A percentile compares a stretch with the other conserved stretches of the same genome.
Conservation (phyloP, 805 yeast species). For the Wickerhamiella australiensis region DNA sequence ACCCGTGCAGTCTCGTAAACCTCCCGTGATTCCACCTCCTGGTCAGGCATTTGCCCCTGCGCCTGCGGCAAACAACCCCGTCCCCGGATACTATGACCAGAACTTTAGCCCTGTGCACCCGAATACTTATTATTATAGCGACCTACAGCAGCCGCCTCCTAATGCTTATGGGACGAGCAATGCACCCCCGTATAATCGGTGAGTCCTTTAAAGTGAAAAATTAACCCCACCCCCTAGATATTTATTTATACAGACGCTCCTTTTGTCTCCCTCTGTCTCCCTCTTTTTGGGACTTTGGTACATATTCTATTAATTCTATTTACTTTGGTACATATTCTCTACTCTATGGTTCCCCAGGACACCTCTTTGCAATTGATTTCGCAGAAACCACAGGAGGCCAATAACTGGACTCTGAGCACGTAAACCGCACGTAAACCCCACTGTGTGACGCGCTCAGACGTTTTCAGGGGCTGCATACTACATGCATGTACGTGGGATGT, state of each 20-base stretch:
- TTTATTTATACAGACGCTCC: not conserved
- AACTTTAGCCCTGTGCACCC: constrained; percentile 5
- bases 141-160: constrained; percentile 1
- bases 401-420: too few relatives aligned
- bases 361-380: too few relatives aligned
- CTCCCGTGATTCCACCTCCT: constrained; percentile 3
- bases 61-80: constrained; percentile 5
- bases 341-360: too few relatives aligned
- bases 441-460: not conserved
- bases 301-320: too few relatives aligned
- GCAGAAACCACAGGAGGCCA: too few relatives aligned
- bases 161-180: not conserved
- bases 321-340: too few relatives aligned
- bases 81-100: constrained; percentile 9
- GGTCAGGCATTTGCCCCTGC: constrained; percentile 4
- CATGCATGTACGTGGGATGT: not conserved
- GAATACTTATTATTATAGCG: not conserved
- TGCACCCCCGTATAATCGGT: not conserved
- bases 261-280: too few relatives aligned
- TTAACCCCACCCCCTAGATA: too few relatives aligned
- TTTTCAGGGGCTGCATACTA: constrained; percentile 1
- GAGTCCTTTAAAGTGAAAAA: too few relatives aligned
- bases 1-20: constrained; percentile 11
- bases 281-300: too few relatives aligned
- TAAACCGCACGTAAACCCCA: too few relatives aligned